Evolutionary conservation across 2,329 filamentous ascomycete genomes (phyloP).

Genomic region (Paraphoma chrysanthemicola): DNA sequence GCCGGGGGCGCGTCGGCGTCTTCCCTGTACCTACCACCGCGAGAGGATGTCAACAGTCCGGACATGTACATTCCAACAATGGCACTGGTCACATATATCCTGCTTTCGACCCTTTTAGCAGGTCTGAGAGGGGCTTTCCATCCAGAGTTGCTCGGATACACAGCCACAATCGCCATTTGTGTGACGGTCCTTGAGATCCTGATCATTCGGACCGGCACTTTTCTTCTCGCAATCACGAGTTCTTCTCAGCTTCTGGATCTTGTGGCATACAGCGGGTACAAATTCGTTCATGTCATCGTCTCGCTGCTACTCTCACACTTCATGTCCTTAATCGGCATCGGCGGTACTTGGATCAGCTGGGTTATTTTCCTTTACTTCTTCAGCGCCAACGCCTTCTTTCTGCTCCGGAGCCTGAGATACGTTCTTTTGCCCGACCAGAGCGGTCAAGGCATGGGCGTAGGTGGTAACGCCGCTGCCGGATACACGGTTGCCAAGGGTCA

Average conservation of each 20-base stretch:
- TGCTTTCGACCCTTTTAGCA: conserved; percentile 88
- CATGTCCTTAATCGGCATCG: conserved; percentile 71
- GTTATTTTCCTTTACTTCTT: conserved; percentile 89
- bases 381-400: conserved; percentile 90
- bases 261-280: conserved; percentile 96
- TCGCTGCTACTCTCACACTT: conserved; percentile 79
- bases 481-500: conserved; percentile 82
- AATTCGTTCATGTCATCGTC: conserved; percentile 95
- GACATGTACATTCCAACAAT: conserved; percentile 99
- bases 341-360: conserved; percentile 90
- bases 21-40: conserved; percentile 76
- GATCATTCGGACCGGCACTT: conserved; percentile 90
- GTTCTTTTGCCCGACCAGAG: conserved; percentile 81
- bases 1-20: conserved; percentile 14
- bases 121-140: conserved; percentile 91
- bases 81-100: conserved; percentile 96
- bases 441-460: conserved; percentile 29
- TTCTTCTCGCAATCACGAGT: conserved; percentile 91
- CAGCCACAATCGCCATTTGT: conserved; percentile 81
- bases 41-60: conserved; percentile 95
- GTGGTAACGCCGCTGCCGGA: conserved; percentile 55
- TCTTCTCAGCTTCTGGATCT: conserved; percentile 92
- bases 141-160: conserved; percentile 89
- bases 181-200: conserved; percentile 88
- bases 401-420: conserved; percentile 94